These are phyloP conservation scores for Podospora comata DNA, from an alignment of 495 filamentous ascomycete species.

Conservation along the genomic window DNA sequence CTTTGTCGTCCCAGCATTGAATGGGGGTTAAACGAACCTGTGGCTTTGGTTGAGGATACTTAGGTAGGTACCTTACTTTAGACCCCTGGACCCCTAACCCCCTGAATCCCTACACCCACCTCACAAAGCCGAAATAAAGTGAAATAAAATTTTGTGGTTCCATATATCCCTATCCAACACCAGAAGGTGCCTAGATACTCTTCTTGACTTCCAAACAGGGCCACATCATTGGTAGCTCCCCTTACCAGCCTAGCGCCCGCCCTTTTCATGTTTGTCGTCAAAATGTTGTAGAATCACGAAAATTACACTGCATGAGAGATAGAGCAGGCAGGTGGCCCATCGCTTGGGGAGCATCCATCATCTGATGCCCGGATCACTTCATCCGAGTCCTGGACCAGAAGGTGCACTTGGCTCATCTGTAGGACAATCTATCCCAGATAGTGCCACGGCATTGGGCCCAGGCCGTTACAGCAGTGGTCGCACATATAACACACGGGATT, in stretches of 20 bases:
- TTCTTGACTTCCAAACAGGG: no score
- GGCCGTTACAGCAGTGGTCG: neutral
- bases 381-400: neutral
- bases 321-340: neutral
- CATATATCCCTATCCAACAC: no score
- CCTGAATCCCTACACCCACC: neutral
- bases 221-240: no score
- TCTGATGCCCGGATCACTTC: neutral
- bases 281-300: neutral
- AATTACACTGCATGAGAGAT: neutral
- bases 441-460: neutral
- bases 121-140: no score
- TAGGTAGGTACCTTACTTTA: neutral
- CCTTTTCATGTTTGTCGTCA: neutral
- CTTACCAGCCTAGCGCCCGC: no score
- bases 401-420: neutral
- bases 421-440: neutral
- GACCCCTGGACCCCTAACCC: neutral
- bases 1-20: no score
- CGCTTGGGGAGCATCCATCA: no score
- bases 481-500: conserved; percentile 6
- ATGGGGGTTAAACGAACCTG: no score
- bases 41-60: no score
- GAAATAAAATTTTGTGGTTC: no score
- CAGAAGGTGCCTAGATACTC: no score